Base-by-base conservation (phyloP, 2,329 filamentous ascomycete genomes). In the Trichoderma sp. region DNA sequence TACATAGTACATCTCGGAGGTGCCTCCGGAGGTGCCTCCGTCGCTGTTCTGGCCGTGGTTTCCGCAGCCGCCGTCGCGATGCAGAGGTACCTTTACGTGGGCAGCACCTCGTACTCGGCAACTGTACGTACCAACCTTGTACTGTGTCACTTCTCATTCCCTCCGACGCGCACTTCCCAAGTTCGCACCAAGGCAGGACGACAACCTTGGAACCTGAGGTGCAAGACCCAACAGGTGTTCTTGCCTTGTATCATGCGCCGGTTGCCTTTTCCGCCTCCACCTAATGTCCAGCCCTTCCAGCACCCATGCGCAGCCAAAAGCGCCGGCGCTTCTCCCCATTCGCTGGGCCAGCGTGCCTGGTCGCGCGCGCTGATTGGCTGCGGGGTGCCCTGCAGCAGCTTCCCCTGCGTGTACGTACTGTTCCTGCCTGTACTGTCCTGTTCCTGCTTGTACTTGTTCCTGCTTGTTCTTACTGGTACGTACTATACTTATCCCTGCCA, bases 261-360 rank as follows among this genome's bases (percentile, higher is more conserved):
- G 48, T 52, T 63, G 59, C 59, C 59, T 63, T 63, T 39, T 52
- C 48, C 34, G 48, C 60, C 60, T 27, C 60, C 60, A 54, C 52
- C 60, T 48, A 64, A 42, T 54, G 48, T 54, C 35, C 50, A 64
- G 35, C 61, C 50, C n/a, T 56, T 34, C 50, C 48, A 25, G 25
- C 48, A 54, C 48, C 50, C 61, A 64, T 56, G 50, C 37, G 60
- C 22, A 19, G 34, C 17, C 25, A 39, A 35, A 64, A 29, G 50
- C 61, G 60, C 60, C 58, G 42, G 58, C 58, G 58, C 58, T 61
- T 63, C 45, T 53, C 59, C 45, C 59, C 61, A 56, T 64, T 64
- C 50, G 61, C 61, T 54, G 61, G 50, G 50, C 61, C 61, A 34
- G 17, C 50, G 61, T 64, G 61, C 61, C 52, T n/a, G 27, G 37